Conservation (phyloP, 2,329 filamentous ascomycete species). For the Fusarium luffae region DNA sequence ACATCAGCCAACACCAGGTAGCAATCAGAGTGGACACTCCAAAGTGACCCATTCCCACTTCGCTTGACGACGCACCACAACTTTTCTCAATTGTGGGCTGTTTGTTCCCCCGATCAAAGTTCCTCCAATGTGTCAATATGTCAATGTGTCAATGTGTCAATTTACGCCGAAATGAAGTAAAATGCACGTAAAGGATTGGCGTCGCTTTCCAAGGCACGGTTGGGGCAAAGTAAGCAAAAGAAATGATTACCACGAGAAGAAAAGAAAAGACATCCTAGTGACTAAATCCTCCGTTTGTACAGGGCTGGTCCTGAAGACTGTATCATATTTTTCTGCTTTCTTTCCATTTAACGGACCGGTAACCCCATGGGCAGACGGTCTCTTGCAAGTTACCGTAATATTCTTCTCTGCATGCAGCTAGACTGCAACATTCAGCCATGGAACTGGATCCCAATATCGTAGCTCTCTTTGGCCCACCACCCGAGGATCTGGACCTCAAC, state of each 20-base stretch:
- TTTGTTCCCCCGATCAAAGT: background rate
- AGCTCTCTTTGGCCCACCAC: constrained; percentile 17
- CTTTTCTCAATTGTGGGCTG: constrained; percentile 13
- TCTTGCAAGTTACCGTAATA: background rate
- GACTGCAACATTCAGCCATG: background rate
- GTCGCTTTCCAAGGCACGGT: background rate
- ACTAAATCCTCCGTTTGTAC: background rate
- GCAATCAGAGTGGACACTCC: constrained; percentile 18
- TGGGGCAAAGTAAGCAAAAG: background rate
- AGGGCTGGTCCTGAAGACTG: background rate
- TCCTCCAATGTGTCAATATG: background rate
- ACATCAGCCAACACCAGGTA: background rate
- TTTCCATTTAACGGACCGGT: background rate
- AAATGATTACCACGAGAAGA: background rate
- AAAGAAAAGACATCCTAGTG: background rate
- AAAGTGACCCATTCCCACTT: background rate
- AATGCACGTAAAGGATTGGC: background rate
- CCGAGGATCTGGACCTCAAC: background rate
- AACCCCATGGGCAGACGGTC: background rate
- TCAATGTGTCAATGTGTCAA: background rate
- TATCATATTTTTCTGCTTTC: background rate
- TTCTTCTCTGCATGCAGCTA: background rate
- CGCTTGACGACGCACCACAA: background rate
- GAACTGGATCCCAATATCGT: constrained; percentile 14
- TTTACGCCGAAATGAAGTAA: background rate